Conservation (phyloP, 139 green algal genomes). For the Chlamydomonas sp. region DNA sequence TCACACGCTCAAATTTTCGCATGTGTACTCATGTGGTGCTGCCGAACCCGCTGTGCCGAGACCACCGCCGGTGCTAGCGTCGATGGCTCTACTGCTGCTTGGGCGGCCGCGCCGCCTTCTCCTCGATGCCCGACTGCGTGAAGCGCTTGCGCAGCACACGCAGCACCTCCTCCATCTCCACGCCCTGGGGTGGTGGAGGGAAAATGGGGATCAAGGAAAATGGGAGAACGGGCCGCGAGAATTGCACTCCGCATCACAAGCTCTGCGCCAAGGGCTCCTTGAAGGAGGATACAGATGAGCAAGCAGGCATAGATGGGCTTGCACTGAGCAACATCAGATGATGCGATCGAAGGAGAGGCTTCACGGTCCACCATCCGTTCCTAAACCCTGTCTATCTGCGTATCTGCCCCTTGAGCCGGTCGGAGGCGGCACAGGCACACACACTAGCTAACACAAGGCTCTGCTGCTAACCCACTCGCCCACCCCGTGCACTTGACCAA, state of each 20-base stretch:
- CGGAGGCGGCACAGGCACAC: too few relatives aligned
- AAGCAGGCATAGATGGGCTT: too few relatives aligned
- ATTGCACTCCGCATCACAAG: too few relatives aligned
- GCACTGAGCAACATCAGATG: too few relatives aligned
- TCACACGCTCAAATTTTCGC: background rate
- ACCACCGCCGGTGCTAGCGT: too few relatives aligned
- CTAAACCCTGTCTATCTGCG: too few relatives aligned
- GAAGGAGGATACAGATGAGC: background rate
- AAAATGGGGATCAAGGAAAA: background rate
- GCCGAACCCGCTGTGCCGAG: background rate
- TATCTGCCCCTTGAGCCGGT: too few relatives aligned
- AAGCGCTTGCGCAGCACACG: constrained; percentile 82
- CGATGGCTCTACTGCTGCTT: constrained; percentile 32
- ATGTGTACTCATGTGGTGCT: background rate
- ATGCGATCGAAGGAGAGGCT: too few relatives aligned
- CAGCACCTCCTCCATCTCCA: constrained; percentile 86
- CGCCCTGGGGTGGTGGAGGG: constrained; percentile 65
- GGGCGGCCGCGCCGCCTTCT: constrained; percentile 83
- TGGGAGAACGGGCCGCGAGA: background rate
- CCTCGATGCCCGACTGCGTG: constrained; percentile 85
- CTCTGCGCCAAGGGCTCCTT: background rate
- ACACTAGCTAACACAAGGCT: too few relatives aligned
- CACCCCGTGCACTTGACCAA: too few relatives aligned
- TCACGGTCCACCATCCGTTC: too few relatives aligned
- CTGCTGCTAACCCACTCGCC: too few relatives aligned